A percentile compares a stretch with the other conserved stretches of the same genome.
Conservation (phyloP, 2,329 filamentous ascomycete species). For the Venturia effusa region DNA sequence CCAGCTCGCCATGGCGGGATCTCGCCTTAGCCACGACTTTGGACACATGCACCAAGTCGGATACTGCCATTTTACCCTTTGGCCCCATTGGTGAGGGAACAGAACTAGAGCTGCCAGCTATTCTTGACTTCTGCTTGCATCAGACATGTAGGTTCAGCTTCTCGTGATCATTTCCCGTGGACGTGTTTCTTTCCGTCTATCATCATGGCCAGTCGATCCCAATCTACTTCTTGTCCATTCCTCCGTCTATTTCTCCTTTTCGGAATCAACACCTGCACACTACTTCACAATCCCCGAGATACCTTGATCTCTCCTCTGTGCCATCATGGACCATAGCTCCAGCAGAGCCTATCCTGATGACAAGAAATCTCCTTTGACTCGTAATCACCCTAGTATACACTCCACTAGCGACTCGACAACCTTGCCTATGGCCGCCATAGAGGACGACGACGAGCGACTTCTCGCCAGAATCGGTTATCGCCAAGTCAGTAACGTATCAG, state of each 20-base stretch:
- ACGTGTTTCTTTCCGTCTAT: not conserved
- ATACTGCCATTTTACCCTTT: not conserved
- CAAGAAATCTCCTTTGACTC: conserved; percentile 1
- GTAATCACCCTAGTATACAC: not conserved
- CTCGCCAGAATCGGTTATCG: conserved; percentile 52
- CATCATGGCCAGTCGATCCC: not conserved
- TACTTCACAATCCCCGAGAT: not conserved
- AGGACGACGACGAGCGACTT: conserved; percentile 49
- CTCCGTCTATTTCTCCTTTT: not conserved
- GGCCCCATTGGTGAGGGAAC: not conserved
- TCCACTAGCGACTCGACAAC: not conserved
- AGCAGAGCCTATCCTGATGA: not conserved
- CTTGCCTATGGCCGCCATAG: conserved; percentile 36
- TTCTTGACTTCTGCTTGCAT: not conserved
- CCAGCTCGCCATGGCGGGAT: not conserved
- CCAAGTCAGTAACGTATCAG: conserved; percentile 34
- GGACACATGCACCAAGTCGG: not conserved
- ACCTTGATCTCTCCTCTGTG: not conserved
- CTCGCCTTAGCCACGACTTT: not conserved
- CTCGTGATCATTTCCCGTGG: not conserved
- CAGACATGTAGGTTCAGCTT: not conserved
- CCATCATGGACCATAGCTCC: not conserved
- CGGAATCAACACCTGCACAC: not conserved
- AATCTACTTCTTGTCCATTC: not conserved
- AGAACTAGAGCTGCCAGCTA: not conserved